Evolutionary conservation across 495 filamentous ascomycete species (phyloP).

Genomic region (Lepraria neglecta): DNA sequence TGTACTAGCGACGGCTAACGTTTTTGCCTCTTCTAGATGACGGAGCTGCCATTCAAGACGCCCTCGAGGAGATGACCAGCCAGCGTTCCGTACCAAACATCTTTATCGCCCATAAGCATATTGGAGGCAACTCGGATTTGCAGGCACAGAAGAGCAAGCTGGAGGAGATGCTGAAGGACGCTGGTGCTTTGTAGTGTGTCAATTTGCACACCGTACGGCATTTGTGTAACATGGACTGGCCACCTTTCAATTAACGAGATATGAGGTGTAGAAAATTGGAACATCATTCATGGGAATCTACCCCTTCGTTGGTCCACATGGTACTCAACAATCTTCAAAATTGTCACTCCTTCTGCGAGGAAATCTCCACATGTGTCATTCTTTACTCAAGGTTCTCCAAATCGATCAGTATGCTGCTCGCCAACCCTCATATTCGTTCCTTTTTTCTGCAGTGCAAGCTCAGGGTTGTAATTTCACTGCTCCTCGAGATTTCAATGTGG

Average conservation of each 20-base stretch:
- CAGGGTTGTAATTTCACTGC: too few species aligned
- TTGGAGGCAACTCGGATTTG: constrained; percentile 94
- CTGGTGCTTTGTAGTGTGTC: constrained; percentile 45
- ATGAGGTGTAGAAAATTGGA: not conserved
- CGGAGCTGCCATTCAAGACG: constrained; percentile 74
- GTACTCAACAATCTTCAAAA: not conserved
- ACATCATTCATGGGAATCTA: not conserved
- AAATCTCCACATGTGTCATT: too few species aligned
- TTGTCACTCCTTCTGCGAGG: too few species aligned
- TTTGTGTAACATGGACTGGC: not conserved
- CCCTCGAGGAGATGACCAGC: constrained; percentile 68
- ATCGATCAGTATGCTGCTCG: too few species aligned
- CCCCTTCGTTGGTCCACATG: not conserved
- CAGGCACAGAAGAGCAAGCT: constrained; percentile 59
- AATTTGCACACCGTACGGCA: not conserved
- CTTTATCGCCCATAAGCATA: constrained; percentile 84
- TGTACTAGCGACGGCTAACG: not conserved
- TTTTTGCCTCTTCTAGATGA: constrained; percentile 49
- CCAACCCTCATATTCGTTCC: too few species aligned
- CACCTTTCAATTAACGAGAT: not conserved
- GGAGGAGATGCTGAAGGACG: constrained; percentile 53
- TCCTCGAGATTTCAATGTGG: too few species aligned
- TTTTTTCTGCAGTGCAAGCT: too few species aligned
- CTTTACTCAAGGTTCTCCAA: too few species aligned
- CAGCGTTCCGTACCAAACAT: constrained; percentile 93